Evolutionary conservation across 2,329 filamentous ascomycete species (phyloP).

Genomic region (Arthrobotrys sinensis): DNA sequence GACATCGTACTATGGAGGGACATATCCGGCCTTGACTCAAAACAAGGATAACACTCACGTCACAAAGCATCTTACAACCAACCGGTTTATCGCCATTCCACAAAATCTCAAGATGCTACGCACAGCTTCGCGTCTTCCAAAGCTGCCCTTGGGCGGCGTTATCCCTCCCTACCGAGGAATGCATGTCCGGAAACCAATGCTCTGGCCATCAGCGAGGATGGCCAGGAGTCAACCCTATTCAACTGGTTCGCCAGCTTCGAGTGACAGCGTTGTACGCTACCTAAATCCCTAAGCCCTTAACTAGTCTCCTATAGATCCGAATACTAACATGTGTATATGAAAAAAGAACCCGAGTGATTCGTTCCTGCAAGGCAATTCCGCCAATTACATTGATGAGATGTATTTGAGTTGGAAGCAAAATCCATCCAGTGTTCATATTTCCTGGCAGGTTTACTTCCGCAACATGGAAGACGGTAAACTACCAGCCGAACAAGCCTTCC

Average conservation of each 20-base stretch:
- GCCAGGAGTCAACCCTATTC: constrained; percentile 18
- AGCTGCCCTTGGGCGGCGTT: constrained; percentile 24
- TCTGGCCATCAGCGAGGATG: constrained; percentile 9
- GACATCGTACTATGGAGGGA: constrained; percentile 24
- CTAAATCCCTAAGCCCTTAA: background rate
- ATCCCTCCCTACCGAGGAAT: constrained; percentile 8
- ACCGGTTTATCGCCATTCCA: background rate
- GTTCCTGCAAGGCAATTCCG: constrained; percentile 95
- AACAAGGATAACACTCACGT: background rate
- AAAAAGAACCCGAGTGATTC: constrained; percentile 84
- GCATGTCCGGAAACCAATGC: constrained; percentile 8
- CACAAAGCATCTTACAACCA: background rate
- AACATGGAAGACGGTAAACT: constrained; percentile 99
- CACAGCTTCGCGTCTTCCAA: constrained; percentile 41
- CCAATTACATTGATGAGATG: constrained; percentile 99
- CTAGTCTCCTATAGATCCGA: background rate
- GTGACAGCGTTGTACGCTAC: constrained; percentile 46
- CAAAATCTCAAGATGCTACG: constrained; percentile 44
- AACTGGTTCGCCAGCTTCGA: constrained; percentile 27
- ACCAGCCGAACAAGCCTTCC: constrained; percentile 97
- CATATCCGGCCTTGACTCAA: constrained; percentile 4
- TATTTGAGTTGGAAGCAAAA: constrained; percentile 98
- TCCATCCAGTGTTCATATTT: constrained; percentile 92
- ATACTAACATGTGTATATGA: constrained; percentile 63
- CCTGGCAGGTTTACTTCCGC: constrained; percentile 99